Evolutionary conservation across 805 yeast species (phyloP), one percentile per base, ranked within the genome.

Genomic region (Candida maesae): DNA sequence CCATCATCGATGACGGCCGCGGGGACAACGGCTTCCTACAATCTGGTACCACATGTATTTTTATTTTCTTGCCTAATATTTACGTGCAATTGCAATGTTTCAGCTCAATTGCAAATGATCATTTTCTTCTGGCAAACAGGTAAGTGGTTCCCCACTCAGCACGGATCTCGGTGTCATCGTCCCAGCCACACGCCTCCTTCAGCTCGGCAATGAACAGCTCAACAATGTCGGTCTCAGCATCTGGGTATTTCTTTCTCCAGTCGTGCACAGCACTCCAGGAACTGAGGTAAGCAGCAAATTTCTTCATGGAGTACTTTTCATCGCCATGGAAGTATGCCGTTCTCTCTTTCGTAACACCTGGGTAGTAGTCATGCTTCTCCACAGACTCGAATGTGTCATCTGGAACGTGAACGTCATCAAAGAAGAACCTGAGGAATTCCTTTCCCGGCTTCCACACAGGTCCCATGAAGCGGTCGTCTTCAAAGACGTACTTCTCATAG

Each of bases 391-490:
- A 83, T 19, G 61, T 47, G 6, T 66, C 69, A 0, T 40, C 29
- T 2, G 84, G 80, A 8, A 73, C 54, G 36, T 67, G 59, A 11
- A 79, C 67, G 14, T 66, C 73, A 10, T 49, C 53, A 49, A 71
- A 72, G 41, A 67, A 60, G 21, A 65, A 49, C 37, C 77, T 63
- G 27, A 84, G 61, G 24, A 68, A 63, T 12, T 58, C 46, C 42
- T 88, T 67, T 4, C 90, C 91, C 0, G 86, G 84, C 49, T 76
- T 35, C 91, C 93, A 84, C 51, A 73, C 72, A 2, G 79, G 76
- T 0, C 85, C 79, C 73, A 76, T 70, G 46, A 57, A 76, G 23
- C 65, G 47, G 2, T 57, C 56, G 34, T 74, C 76, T 17, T 59
- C 65, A 50, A 73, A 78, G 12, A 73, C 68, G 54, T 68, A 81